A percentile compares a stretch with the other conserved stretches of the same genome.
Conservation (phyloP, 768 basidiomycete species). For the Steccherinum ochraceum region DNA sequence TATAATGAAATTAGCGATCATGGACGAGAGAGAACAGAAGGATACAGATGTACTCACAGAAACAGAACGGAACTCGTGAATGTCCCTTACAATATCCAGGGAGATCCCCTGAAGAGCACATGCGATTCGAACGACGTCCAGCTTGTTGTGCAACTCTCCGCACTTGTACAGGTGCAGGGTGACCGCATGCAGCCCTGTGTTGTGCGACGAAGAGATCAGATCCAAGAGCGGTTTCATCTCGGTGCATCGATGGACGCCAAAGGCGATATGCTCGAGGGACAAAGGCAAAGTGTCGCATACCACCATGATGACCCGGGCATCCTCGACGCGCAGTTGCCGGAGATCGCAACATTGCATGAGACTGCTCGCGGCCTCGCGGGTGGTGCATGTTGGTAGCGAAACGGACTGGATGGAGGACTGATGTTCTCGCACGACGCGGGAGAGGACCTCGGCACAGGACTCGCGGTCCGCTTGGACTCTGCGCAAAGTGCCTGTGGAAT, state of each 20-base stretch:
- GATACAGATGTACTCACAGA: conserved; percentile 30
- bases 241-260: conserved; percentile 54
- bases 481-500: conserved; percentile 43
- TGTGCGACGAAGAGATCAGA: conserved; percentile 35
- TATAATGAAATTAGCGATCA: too few species aligned
- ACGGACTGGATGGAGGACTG: conserved; percentile 45
- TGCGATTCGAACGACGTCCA: conserved; percentile 51
- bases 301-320: conserved; percentile 36
- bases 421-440: conserved; percentile 47
- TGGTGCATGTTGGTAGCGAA: conserved; percentile 47
- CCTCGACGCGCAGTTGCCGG: conserved; percentile 51
- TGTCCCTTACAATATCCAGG: conserved; percentile 43
- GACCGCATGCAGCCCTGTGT: conserved; percentile 37
- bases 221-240: conserved; percentile 50
- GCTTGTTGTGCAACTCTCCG: conserved; percentile 42
- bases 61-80: conserved; percentile 45
- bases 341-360: conserved; percentile 45
- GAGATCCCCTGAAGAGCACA: conserved; percentile 60
- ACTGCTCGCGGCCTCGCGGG: conserved; percentile 39
- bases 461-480: conserved; percentile 56
- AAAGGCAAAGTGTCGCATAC: conserved; percentile 44
- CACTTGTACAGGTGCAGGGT: conserved; percentile 51
- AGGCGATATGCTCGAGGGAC: conserved; percentile 49
- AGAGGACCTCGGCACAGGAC: conserved; percentile 47
- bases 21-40: background rate